Evolutionary conservation across 2,329 filamentous ascomycete species (phyloP), one percentile per base, ranked within the genome.

Genomic region (Xylaria sp.): DNA sequence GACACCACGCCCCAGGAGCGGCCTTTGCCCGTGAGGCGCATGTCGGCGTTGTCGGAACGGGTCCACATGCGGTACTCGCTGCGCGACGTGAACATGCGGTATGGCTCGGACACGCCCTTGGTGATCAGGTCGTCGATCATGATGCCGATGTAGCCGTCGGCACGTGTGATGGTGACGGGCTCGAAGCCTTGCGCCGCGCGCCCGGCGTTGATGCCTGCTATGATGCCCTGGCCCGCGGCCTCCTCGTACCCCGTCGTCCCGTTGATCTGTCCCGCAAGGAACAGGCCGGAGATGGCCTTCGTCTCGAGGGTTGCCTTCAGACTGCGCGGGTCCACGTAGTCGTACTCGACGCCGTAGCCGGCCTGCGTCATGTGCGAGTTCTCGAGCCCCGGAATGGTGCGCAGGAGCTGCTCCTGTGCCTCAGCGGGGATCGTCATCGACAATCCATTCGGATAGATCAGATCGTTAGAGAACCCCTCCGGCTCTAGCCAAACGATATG

Each of bases 61-160:
- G 93, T 89, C 51, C 91, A 93, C 87, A 99, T 94, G 70, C 96
- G 92, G 81, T 97, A 99, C 82, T 99, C 96, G 81, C 92, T 97
- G 71, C 96, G 90, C 5, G 93, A 92, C 1, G 96, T 99, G 83
- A 99, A 99, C 94, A 99, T 98, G 73, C 96, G 90, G 81, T 99
- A 99, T 1, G 96, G 96, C 78, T 99, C 96, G 2, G 92, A 94
- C 34, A 99, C 96, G 56, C 96, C 96, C 81, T 98, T 98, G 24
- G 95, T 98, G 77, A 97, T 90, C 45, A 99, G 88, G 78, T 99
- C 96, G 80, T 99, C 96, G 75, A 99, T 94, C 94, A 99, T 97
- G 81, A 99, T 92, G 73, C 96, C 96, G 76, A 99, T 98, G 79
- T 98, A 99, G 12, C 93, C 94, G 79, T 99, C 95, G 1, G 92